These are phyloP conservation scores for Tricholoma furcatifolium DNA, from an alignment of 768 basidiomycete species.

Conservation along the genomic window DNA sequence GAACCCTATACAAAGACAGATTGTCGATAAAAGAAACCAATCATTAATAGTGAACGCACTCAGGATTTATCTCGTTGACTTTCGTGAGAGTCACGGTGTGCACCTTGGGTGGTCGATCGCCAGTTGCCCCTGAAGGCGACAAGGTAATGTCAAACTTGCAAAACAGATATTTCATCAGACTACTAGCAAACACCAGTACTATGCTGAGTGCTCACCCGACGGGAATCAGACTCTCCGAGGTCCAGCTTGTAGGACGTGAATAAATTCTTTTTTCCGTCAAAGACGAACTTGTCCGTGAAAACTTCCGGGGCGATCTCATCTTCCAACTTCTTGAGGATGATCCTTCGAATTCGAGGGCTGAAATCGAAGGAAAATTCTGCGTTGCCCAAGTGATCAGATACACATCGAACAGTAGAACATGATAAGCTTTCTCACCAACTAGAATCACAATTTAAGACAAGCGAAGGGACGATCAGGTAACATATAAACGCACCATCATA, in stretches of 20 bases:
- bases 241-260: conserved; percentile 12
- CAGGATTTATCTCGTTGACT: conserved; percentile 55
- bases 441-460: conserved; percentile 1
- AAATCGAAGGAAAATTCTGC: conserved; percentile 11
- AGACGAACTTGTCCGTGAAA: conserved; percentile 70
- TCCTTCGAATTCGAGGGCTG: conserved; percentile 56
- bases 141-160: conserved; percentile 26
- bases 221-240: conserved; percentile 7
- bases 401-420: background rate
- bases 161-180: background rate
- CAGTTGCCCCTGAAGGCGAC: conserved; percentile 35
- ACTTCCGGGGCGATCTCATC: conserved; percentile 49
- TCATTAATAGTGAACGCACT: conserved; percentile 21
- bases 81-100: conserved; percentile 55
- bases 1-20: conserved; percentile 41
- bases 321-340: conserved; percentile 65
- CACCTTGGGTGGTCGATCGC: conserved; percentile 40
- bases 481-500: conserved; percentile 20
- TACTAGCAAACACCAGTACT: conserved; percentile 32
- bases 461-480: background rate
- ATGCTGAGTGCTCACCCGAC: conserved; percentile 4
- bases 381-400: background rate
- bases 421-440: conserved; percentile 12
- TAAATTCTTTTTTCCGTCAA: conserved; percentile 66
- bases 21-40: background rate